phyloP scores from a whole-genome alignment of 208 protist species.

The Leishmania tropica region DNA sequence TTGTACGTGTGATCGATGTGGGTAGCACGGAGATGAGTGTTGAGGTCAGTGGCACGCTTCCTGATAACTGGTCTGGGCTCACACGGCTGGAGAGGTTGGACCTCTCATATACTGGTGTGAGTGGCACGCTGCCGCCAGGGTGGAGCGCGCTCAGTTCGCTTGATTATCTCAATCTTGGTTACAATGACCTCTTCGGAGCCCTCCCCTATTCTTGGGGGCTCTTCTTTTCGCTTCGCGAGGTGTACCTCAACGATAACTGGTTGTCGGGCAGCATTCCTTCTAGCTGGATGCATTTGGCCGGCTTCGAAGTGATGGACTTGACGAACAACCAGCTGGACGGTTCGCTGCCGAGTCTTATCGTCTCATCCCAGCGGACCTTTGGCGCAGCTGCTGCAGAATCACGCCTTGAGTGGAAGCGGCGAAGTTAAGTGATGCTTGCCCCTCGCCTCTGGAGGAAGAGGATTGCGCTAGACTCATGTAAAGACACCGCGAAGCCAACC shows the following conservation, averaged over 20 bases:
- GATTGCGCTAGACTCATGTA: not conserved
- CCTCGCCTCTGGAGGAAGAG: no score
- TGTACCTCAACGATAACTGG: constrained; percentile 9
- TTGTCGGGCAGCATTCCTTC: constrained; percentile 6
- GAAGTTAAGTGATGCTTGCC: not conserved
- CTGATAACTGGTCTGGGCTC: not conserved
- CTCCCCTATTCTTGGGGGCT: not conserved
- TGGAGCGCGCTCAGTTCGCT: constrained; percentile 4
- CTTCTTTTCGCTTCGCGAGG: not conserved
- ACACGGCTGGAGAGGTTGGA: not conserved
- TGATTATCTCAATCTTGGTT: not conserved
- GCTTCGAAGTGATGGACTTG: not conserved
- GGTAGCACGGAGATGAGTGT: not conserved
- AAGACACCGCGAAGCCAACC: not conserved
- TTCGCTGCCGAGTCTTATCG: not conserved
- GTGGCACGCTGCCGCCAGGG: constrained; percentile 1
- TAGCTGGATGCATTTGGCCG: not conserved
- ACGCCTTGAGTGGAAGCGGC: not conserved
- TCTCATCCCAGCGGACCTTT: not conserved
- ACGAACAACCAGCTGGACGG: constrained; percentile 8
- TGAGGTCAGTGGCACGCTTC: not conserved
- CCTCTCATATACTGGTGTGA: not conserved
- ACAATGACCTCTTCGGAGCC: constrained; percentile 10
- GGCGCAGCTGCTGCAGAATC: not conserved
- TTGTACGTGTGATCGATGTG: not conserved